Evolutionary conservation across 371 early-diverging fungal genomes (phyloP).

Genomic region (Mucor mucedo): DNA sequence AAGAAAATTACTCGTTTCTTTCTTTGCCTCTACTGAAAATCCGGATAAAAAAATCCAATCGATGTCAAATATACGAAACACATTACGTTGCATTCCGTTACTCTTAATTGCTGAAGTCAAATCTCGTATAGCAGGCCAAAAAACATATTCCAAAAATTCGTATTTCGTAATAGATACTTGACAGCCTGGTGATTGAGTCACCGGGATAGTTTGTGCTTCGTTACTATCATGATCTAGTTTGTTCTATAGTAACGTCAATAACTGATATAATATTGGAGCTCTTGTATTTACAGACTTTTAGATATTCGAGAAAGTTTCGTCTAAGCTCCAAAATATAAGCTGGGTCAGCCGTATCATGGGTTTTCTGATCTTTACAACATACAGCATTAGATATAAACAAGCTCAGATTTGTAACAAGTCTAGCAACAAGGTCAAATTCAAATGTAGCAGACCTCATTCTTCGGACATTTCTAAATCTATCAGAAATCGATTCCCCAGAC

Average conservation of each 20-base stretch:
- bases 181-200: conserved; percentile 3
- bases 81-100: conserved; percentile 1
- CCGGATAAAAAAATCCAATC: conserved; percentile 20
- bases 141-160: conserved; percentile 17
- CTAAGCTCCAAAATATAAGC: background rate
- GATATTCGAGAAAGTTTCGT: background rate
- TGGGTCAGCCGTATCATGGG: background rate
- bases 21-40: background rate
- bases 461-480: conserved; percentile 16
- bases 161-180: conserved; percentile 4
- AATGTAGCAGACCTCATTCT: conserved; percentile 11
- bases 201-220: background rate
- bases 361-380: background rate
- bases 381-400: background rate
- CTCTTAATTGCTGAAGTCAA: conserved; percentile 6
- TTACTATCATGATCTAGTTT: conserved; percentile 3
- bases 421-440: conserved; percentile 10
- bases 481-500: background rate
- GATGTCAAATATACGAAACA: background rate
- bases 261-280: no score
- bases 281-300: background rate
- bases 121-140: conserved; percentile 9
- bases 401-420: conserved; percentile 9
- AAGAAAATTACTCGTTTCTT: conserved; percentile 4
- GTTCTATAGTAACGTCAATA: background rate